phyloP scores from a whole-genome alignment of 2,329 filamentous ascomycete genomes.

The Talaromyces sp. region DNA sequence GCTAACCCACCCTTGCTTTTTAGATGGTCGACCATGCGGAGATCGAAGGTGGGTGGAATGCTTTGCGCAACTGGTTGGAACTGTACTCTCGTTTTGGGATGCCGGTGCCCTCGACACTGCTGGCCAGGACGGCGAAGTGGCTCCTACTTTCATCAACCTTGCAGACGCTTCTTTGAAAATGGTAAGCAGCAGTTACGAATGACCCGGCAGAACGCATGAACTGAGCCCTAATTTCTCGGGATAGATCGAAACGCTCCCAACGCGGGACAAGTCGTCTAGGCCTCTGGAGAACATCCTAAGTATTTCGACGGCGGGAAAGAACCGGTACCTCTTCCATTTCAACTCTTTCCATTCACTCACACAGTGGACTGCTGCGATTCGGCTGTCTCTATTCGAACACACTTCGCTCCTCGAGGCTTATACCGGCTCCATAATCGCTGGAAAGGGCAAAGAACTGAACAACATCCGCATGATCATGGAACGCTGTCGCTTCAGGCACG shows the following conservation, averaged over 20 bases:
- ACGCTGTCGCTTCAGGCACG: constrained; percentile 66
- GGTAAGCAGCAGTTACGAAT: constrained; percentile 54
- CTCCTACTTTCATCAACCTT: constrained; percentile 91
- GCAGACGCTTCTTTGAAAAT: constrained; percentile 98
- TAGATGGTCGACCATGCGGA: constrained; percentile 78
- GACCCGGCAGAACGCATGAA: not conserved
- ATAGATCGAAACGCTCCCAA: constrained; percentile 84
- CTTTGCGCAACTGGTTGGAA: constrained; percentile 93
- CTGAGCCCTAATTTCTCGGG: constrained; percentile 16
- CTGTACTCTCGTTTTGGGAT: constrained; percentile 92
- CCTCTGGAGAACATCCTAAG: constrained; percentile 91
- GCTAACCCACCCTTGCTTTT: not conserved
- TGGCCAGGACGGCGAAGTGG: constrained; percentile 75
- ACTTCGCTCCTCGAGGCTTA: constrained; percentile 92
- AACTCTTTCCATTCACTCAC: constrained; percentile 88
- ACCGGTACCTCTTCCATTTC: constrained; percentile 93
- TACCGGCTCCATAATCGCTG: constrained; percentile 89
- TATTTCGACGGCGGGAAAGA: constrained; percentile 90
- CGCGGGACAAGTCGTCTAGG: constrained; percentile 68
- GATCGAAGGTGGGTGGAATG: constrained; percentile 94
- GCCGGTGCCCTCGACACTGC: constrained; percentile 84
- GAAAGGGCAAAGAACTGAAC: constrained; percentile 84
- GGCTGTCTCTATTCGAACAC: constrained; percentile 91
- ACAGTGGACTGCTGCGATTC: constrained; percentile 93
- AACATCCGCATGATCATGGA: constrained; percentile 89